Percentiles rank a stretch among this genome's conserved stretches.
These are phyloP conservation scores for Biscogniauxia mediterranea DNA, from an alignment of 2,329 filamentous ascomycete species.

Conservation along the genomic window DNA sequence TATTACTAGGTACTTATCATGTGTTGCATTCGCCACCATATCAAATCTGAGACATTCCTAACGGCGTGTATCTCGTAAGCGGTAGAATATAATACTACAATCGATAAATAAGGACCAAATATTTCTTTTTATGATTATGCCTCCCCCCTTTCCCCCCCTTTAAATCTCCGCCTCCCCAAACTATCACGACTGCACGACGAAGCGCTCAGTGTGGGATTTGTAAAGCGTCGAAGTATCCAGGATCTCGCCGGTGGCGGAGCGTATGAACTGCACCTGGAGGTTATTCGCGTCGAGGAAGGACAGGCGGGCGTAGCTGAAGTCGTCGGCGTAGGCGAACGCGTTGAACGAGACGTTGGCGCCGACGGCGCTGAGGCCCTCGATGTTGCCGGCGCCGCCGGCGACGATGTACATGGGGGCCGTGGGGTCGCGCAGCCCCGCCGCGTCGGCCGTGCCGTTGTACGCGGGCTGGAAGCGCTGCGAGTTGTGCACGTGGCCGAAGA, in stretches of 20 bases:
- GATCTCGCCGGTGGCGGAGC: slow-evolving; percentile 45
- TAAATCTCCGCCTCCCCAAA: too few relatives aligned
- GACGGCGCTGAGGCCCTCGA: slow-evolving; percentile 48
- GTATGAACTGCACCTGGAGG: slow-evolving; percentile 50
- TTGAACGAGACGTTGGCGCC: slow-evolving; percentile 43
- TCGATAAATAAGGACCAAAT: too few relatives aligned
- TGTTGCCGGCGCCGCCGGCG: slow-evolving; percentile 55
- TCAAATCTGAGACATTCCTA: too few relatives aligned
- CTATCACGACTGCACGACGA: slow-evolving; percentile 39
- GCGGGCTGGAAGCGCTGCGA: slow-evolving; percentile 51
- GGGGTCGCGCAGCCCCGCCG: slow-evolving; percentile 38
- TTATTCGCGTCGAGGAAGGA: slow-evolving; percentile 44
- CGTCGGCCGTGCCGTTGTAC: slow-evolving; percentile 36
- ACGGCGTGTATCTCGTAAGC: too few relatives aligned
- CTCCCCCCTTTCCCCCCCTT: too few relatives aligned
- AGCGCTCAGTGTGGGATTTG: slow-evolving; percentile 45
- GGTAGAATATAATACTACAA: too few relatives aligned
- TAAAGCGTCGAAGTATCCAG: slow-evolving; percentile 48
- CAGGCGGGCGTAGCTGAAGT: slow-evolving; percentile 52
- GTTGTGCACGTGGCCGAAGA: slow-evolving; percentile 60
- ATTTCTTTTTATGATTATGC: too few relatives aligned
- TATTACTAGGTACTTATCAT: too few relatives aligned
- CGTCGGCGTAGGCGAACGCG: slow-evolving; percentile 48
- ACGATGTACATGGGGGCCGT: slow-evolving; percentile 52
- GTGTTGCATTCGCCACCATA: too few relatives aligned